A percentile compares a stretch with the other conserved stretches of the same genome.
These are phyloP conservation scores for Crithidia acanthocephali DNA, from an alignment of 208 protist species.

Conservation along the genomic window DNA sequence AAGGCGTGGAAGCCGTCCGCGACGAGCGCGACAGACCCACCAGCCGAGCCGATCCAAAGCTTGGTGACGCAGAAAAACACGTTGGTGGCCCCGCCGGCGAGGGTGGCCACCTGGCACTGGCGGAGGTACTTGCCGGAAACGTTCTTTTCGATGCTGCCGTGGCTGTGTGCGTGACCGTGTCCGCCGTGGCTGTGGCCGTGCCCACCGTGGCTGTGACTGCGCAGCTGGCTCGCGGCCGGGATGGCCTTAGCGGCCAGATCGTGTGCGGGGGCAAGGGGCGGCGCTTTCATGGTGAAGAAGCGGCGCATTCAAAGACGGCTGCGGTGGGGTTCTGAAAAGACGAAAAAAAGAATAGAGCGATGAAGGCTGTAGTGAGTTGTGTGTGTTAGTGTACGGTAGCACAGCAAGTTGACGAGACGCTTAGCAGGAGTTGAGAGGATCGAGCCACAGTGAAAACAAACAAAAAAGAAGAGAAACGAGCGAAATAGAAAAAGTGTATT, in stretches of 20 bases:
- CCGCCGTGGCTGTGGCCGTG: slow-evolving; percentile 47
- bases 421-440: background rate
- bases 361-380: background rate
- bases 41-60: slow-evolving; percentile 68
- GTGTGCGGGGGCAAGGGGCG: background rate
- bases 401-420: background rate
- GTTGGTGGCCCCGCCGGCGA: slow-evolving; percentile 70
- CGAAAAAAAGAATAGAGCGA: background rate
- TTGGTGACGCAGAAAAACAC: slow-evolving; percentile 83
- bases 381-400: background rate
- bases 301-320: slow-evolving; percentile 36
- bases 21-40: slow-evolving; percentile 85
- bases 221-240: slow-evolving; percentile 17
- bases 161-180: slow-evolving; percentile 48
- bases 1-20: slow-evolving; percentile 89
- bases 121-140: slow-evolving; percentile 60
- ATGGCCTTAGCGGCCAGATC: slow-evolving; percentile 11
- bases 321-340: background rate
- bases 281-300: slow-evolving; percentile 27
- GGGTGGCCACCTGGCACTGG: slow-evolving; percentile 75
- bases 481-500: no score
- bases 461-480: background rate
- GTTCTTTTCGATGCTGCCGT: slow-evolving; percentile 52
- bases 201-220: slow-evolving; percentile 21
- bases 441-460: background rate